Base-by-base conservation (phyloP, 2,329 filamentous ascomycete species). In the Neurospora crassa region DNA sequence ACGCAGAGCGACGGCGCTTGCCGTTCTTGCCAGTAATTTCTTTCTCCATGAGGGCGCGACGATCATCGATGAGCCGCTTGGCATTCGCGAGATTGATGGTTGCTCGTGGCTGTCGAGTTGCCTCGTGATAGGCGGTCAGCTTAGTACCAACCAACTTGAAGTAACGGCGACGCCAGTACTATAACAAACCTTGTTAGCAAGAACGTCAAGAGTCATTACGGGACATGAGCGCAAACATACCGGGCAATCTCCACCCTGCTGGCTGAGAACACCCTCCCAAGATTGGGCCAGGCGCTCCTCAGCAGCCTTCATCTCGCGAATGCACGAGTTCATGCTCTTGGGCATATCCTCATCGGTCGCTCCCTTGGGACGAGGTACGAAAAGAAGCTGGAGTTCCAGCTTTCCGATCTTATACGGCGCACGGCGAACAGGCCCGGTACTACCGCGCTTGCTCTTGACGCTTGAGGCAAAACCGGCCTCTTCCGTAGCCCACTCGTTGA, bases 401-500 rank as follows among this genome's bases (percentile, higher is more conserved):
- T 97, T 97, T 75, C 94, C 96, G 77, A 99, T 90, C 82, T 95
- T 93, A 84, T 99, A 99, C n/a, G 96, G 96, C 14, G 96, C 95
- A 69, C 92, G 89, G 72, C 96, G 91, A 59, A 93, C 89, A 69
- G 92, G 87, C 18, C 89, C 85, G 34, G 86, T 87, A 74, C 87
- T 89, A 59, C 89, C 88, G 74, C 92, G 92, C 88, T 98, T 98
- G 85, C 93, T 97, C 87, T 97, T 97, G 74, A 97, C 91, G 80
- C 93, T 97, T 78, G 90, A 96, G 5, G 91, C 89, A 73, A 91
- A 91, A 34, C 85, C 86, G 11, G 88, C 89, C 76, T 96, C 92
- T 79, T 99, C 96, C 3, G 92, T 90, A 0, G 96, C 96, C 96
- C 96, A 99, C 83, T 99, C 96, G 78, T 99, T 99, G 87, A 98